Evolutionary conservation across 2,329 filamentous ascomycete genomes (phyloP).

Genomic region (Pyrenophora teres): DNA sequence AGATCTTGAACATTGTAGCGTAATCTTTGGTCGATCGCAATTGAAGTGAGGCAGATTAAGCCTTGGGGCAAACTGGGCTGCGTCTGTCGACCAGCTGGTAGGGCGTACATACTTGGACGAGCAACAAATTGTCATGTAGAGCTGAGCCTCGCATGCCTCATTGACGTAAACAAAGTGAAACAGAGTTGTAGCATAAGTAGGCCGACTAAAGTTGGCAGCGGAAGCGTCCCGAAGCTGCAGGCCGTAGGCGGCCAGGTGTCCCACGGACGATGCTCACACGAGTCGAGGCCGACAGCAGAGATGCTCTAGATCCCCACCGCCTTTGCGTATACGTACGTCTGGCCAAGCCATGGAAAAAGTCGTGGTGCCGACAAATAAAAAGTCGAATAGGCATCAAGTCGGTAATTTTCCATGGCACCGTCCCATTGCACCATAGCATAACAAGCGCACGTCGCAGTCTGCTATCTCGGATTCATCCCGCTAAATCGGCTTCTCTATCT

Average conservation of each 20-base stretch:
- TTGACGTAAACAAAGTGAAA: constrained; percentile 8
- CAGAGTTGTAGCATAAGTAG: too few relatives aligned
- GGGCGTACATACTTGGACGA: background rate
- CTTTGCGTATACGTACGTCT: too few relatives aligned
- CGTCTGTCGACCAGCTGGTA: constrained; percentile 4
- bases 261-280: background rate
- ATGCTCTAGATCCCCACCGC: too few relatives aligned
- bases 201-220: constrained; percentile 1
- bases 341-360: too few relatives aligned
- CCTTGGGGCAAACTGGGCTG: background rate
- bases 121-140: constrained; percentile 3
- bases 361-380: too few relatives aligned
- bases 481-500: background rate
- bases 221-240: constrained; percentile 1
- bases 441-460: constrained; percentile 5
- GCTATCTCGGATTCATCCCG: background rate
- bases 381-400: too few relatives aligned
- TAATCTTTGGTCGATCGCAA: constrained; percentile 32
- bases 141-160: constrained; percentile 1
- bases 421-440: background rate
- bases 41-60: constrained; percentile 14
- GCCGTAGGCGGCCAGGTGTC: constrained; percentile 1
- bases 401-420: too few relatives aligned
- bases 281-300: too few relatives aligned
- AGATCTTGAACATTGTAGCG: constrained; percentile 31